Base-by-base conservation (phyloP, 371 early-diverging fungal genomes). In the Mucor plumbeus region DNA sequence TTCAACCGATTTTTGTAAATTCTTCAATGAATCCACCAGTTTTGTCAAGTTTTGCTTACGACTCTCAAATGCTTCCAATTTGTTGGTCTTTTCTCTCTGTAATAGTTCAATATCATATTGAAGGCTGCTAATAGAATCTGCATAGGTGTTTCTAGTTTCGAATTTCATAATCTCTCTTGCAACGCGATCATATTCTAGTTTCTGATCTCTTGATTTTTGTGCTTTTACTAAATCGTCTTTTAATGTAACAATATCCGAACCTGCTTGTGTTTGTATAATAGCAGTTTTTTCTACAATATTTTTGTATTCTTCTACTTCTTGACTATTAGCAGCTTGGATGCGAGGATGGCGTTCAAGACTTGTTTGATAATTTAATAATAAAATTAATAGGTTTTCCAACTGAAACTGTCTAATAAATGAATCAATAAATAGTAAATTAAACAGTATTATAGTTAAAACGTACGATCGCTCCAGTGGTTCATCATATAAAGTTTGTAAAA, bases 181-280 rank as follows among this genome's bases (percentile, higher is more conserved):
- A 7, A 87, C 75, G 33, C 66, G 75, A 66, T 89, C 88, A 61
- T 89, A 89, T 68, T 86, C 80, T 17, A 85, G 36, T 48, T 84
- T 86, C 41, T 87, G 83, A 61, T 77, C 69, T 61, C 87, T 71
- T 17, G 70, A 57, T 63, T 71, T 68, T 41, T 86, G 83, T 36
- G 84, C 88, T 13, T 75, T 68, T 17, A 73, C 70, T 13, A 89
- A 60, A 44, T 82, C 80, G 21, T 70, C 72, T 62, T 85, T 81
- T 35, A 89, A 69, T 7, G 56, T 44, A 9, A 62, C 71, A 34
- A 87, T 87, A 19, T 84, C 78, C 7, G 41, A 62, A 19, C 57
- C 59, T 21, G 84, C 73, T 17, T 77, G 58, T 17, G 60, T 60
- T 41, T 82, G 78, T 8, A 73, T 70, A 7, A 59, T 50, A 6